Percentiles rank a stretch among this genome's conserved stretches.
These are phyloP conservation scores for Exophiala aquamarina DNA, from an alignment of 2,329 filamentous ascomycete genomes.

Conservation along the genomic window DNA sequence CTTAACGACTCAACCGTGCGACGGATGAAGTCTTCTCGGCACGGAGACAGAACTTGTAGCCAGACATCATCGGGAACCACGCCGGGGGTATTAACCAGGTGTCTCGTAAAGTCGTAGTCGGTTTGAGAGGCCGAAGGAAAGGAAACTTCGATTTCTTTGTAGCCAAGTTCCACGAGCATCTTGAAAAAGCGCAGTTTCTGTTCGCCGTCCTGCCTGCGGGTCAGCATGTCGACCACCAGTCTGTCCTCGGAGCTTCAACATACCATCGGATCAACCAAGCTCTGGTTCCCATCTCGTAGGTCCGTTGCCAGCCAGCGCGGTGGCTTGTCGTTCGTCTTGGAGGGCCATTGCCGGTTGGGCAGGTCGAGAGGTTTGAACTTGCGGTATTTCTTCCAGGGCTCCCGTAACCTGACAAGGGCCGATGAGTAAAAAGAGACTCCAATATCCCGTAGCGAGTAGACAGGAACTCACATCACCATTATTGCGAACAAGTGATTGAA, in stretches of 20 bases:
- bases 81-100: constrained; percentile 80
- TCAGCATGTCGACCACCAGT: constrained; percentile 6
- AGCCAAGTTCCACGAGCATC: constrained; percentile 87
- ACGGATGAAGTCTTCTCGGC: constrained; percentile 84
- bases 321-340: constrained; percentile 76
- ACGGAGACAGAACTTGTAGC: constrained; percentile 89
- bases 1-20: constrained; percentile 84
- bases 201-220: constrained; percentile 69
- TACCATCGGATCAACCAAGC: constrained; percentile 89
- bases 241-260: constrained; percentile 26
- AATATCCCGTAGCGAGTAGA: background rate
- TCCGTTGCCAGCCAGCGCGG: constrained; percentile 90
- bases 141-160: constrained; percentile 96
- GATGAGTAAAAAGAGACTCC: background rate
- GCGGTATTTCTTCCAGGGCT: constrained; percentile 50
- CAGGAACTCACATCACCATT: constrained; percentile 18
- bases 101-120: constrained; percentile 92
- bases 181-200: constrained; percentile 96
- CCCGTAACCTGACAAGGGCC: constrained; percentile 41
- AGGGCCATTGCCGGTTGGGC: constrained; percentile 70
- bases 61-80: constrained; percentile 84
- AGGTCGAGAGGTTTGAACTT: constrained; percentile 48
- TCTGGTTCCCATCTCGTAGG: constrained; percentile 91
- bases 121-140: constrained; percentile 94
- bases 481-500: background rate